Evolutionary conservation across 768 basidiomycete genomes (phyloP).

Genomic region (Pluteus cervinus): DNA sequence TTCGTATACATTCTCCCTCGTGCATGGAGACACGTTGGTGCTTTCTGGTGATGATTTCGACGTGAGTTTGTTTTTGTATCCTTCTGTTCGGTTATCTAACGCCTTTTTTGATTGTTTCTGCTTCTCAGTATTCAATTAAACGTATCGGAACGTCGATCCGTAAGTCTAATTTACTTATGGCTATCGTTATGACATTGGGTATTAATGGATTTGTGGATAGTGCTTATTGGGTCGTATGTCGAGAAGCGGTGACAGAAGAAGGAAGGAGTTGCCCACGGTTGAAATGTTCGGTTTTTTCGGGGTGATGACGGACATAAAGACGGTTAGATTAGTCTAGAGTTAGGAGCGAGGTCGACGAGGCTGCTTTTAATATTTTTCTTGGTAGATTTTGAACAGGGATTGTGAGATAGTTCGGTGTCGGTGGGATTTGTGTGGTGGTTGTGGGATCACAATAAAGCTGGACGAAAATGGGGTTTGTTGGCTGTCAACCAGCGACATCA

Average conservation of each 20-base stretch:
- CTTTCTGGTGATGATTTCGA: slow-evolving; percentile 36
- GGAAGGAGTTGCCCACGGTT: slow-evolving; percentile 2
- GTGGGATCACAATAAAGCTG: background rate
- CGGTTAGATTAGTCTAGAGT: background rate
- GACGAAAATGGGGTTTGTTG: background rate
- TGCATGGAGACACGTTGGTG: slow-evolving; percentile 38
- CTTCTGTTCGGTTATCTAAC: background rate
- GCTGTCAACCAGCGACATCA: background rate
- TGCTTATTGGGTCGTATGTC: slow-evolving; percentile 11
- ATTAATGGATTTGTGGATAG: slow-evolving; percentile 5
- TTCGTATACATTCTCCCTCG: slow-evolving; percentile 26
- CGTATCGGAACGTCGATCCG: slow-evolving; percentile 37
- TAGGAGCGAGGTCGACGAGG: background rate
- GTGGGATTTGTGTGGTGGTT: background rate
- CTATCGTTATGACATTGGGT: background rate
- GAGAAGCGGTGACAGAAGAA: slow-evolving; percentile 5
- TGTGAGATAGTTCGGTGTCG: background rate
- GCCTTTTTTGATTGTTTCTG: background rate
- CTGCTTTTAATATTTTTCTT: background rate
- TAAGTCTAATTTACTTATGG: slow-evolving; percentile 17
- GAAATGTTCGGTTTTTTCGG: background rate
- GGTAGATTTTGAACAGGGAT: background rate
- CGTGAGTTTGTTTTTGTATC: slow-evolving; percentile 19
- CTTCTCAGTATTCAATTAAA: slow-evolving; percentile 36
- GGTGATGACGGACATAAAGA: background rate